Conservation (phyloP, 306 rosid genomes). For the Cucurbita argyrosperma region DNA sequence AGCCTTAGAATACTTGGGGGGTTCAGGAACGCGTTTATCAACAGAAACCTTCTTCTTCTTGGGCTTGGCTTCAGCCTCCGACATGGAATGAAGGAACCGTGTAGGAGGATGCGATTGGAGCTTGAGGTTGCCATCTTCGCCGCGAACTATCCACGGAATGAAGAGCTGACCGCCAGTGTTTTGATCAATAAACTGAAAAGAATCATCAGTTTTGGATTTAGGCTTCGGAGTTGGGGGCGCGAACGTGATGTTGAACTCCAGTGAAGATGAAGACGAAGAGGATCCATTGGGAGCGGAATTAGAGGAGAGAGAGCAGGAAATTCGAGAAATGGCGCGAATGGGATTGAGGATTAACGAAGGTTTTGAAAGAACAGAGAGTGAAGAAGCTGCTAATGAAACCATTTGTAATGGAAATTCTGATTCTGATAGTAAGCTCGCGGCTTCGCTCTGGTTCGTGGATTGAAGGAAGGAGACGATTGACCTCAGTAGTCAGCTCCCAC, state of each 20-base stretch:
- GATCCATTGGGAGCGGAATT: constrained; percentile 2
- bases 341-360: constrained; percentile 19
- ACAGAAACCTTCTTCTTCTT: constrained; percentile 18
- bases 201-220: background rate
- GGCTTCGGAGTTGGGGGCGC: constrained; percentile 50
- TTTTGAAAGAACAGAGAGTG: constrained; percentile 26
- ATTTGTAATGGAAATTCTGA: background rate
- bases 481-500: background rate
- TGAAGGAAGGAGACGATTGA: background rate
- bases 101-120: constrained; percentile 57
- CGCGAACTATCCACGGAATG: constrained; percentile 84
- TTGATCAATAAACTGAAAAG: constrained; percentile 5
- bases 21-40: constrained; percentile 16
- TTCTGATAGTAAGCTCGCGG: background rate
- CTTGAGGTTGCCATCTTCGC: constrained; percentile 63
- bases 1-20: constrained; percentile 73
- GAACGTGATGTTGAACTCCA: constrained; percentile 68
- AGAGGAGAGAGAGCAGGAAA: constrained; percentile 25
- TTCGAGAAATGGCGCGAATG: constrained; percentile 42
- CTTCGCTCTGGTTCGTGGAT: background rate
- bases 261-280: constrained; percentile 26
- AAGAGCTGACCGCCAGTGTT: constrained; percentile 30
- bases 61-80: constrained; percentile 30
- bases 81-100: constrained; percentile 30
- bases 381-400: constrained; percentile 12